Percentiles rank a stretch among this genome's conserved stretches.
These are phyloP conservation scores for Syncephalastrum racemosum DNA, from an alignment of 371 early-diverging fungal species.

Conservation along the genomic window DNA sequence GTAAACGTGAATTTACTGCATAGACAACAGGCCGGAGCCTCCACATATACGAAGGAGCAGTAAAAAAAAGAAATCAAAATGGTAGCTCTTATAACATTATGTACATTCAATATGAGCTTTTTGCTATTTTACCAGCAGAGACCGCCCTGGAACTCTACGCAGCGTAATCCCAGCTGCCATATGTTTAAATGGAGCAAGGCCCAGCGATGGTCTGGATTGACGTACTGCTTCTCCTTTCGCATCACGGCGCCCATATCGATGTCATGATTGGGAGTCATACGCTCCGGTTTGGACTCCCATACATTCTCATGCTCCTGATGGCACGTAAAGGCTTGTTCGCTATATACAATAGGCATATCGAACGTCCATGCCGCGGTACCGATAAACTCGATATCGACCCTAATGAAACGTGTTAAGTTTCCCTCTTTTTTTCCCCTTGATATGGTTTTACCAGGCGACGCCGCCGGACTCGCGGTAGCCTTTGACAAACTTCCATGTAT, in stretches of 20 bases:
- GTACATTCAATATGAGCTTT: too few relatives aligned
- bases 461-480: constrained; percentile 48
- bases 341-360: constrained; percentile 33
- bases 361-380: constrained; percentile 38
- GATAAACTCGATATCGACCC: constrained; percentile 48
- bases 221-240: constrained; percentile 22
- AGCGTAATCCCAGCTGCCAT: constrained; percentile 38
- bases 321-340: constrained; percentile 33
- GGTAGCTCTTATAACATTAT: too few relatives aligned
- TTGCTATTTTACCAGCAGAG: constrained; percentile 26
- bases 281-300: constrained; percentile 36
- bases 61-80: too few relatives aligned
- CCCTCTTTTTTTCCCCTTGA: neutral
- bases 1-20: too few relatives aligned
- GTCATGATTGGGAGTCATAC: constrained; percentile 23
- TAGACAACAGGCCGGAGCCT: too few relatives aligned
- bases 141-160: constrained; percentile 38
- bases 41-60: too few relatives aligned
- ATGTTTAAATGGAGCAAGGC: constrained; percentile 37
- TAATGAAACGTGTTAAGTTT: constrained; percentile 3
- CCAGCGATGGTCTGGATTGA: constrained; percentile 41
- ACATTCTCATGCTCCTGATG: constrained; percentile 45
- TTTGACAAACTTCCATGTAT: constrained; percentile 38
- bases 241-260: constrained; percentile 26
- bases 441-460: constrained; percentile 34